Percentiles rank a stretch among this genome's conserved stretches.
phyloP scores from a whole-genome alignment of 768 basidiomycete genomes.

The Lentinula sp. region DNA sequence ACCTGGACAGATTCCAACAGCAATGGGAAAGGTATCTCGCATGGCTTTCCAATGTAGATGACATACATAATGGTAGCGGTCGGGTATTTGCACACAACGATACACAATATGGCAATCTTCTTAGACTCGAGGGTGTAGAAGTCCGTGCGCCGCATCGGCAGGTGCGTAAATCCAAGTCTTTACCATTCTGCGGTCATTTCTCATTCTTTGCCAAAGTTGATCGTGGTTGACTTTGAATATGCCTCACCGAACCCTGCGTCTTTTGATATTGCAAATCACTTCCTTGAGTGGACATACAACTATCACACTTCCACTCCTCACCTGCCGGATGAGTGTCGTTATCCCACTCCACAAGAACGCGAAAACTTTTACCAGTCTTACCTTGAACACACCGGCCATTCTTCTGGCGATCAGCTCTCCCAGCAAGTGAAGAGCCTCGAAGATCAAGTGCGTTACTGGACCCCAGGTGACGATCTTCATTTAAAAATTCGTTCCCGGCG shows the following conservation, averaged over 20 bases:
- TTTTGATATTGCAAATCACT: conserved; percentile 96
- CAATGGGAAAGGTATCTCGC: conserved; percentile 65
- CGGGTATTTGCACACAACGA: conserved; percentile 91
- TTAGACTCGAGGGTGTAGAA: conserved; percentile 56
- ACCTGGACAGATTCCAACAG: conserved; percentile 55
- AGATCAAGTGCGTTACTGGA: conserved; percentile 79
- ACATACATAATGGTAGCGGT: conserved; percentile 49
- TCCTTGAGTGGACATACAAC: conserved; percentile 94
- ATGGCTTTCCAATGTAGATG: conserved; percentile 64
- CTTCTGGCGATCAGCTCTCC: conserved; percentile 19
- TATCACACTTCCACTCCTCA: conserved; percentile 74
- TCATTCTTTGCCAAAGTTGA: conserved; percentile 46
- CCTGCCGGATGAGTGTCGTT: conserved; percentile 52
- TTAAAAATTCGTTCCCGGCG: neutral
- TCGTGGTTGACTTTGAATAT: conserved; percentile 98
- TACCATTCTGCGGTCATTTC: conserved; percentile 14
- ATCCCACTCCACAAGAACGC: conserved; percentile 70
- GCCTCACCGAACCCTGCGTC: conserved; percentile 88
- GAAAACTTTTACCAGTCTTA: conserved; percentile 85
- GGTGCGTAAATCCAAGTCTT: conserved; percentile 28
- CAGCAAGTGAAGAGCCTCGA: conserved; percentile 54
- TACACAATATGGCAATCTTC: conserved; percentile 90
- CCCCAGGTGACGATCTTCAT: conserved; percentile 33
- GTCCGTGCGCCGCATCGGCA: conserved; percentile 67
- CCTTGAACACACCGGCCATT: conserved; percentile 43